A percentile compares a stretch with the other conserved stretches of the same genome.
These are phyloP conservation scores for Phytophthora megakarya DNA, from an alignment of 352 stramenopile genomes.

Conservation along the genomic window DNA sequence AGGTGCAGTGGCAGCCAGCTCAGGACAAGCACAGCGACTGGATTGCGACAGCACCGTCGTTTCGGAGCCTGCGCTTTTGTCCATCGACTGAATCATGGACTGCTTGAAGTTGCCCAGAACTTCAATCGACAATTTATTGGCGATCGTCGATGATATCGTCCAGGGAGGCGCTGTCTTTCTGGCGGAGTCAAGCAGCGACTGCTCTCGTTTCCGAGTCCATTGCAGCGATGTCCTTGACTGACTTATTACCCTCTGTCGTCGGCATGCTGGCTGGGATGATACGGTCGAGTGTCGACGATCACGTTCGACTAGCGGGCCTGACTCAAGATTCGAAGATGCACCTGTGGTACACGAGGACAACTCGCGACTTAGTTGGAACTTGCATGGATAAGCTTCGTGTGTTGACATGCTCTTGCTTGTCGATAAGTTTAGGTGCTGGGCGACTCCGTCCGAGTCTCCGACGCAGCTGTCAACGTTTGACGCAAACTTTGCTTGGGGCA, in stretches of 20 bases:
- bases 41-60: neutral
- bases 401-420: too few species aligned
- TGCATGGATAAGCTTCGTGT: too few species aligned
- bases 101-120: slow-evolving; percentile 18
- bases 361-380: too few species aligned
- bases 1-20: too few species aligned
- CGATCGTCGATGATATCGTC: neutral
- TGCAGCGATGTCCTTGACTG: too few species aligned
- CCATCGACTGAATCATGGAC: neutral
- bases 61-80: slow-evolving; percentile 7
- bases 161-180: neutral
- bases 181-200: neutral
- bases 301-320: neutral
- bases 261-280: neutral
- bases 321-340: neutral
- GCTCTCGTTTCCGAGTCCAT: neutral
- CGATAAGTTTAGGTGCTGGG: too few species aligned
- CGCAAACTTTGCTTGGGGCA: neutral
- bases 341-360: neutral
- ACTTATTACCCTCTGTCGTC: too few species aligned
- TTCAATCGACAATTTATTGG: slow-evolving; percentile 28
- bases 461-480: too few species aligned
- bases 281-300: neutral
- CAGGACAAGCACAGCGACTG: too few species aligned
- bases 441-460: too few species aligned